These are phyloP conservation scores for Hyaloscypha hepaticicola DNA, from an alignment of 495 filamentous ascomycete species.

Conservation along the genomic window DNA sequence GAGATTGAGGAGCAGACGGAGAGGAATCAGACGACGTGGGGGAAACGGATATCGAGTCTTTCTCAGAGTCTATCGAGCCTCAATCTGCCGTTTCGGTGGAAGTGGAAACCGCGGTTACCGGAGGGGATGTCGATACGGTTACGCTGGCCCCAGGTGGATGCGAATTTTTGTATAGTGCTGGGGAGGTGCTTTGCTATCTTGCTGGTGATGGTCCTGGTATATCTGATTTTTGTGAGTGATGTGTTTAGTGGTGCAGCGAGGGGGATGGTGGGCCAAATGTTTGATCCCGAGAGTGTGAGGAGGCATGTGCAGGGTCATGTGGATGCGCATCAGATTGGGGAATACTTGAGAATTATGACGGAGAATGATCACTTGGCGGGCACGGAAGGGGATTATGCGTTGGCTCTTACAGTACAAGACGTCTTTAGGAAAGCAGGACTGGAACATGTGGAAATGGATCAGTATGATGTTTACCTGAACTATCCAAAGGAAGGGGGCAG, in stretches of 20 bases:
- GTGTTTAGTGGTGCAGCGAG: conserved; percentile 63
- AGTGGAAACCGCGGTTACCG: conserved; percentile 28
- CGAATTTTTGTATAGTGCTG: conserved; percentile 54
- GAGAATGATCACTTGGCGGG: conserved; percentile 85
- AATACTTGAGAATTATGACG: conserved; percentile 70
- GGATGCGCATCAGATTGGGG: conserved; percentile 63
- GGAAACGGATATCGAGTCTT: conserved; percentile 49
- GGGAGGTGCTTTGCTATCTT: conserved; percentile 72
- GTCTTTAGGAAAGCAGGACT: conserved; percentile 65
- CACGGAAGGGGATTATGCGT: conserved; percentile 80
- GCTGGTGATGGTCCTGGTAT: conserved; percentile 72
- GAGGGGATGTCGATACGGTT: conserved; percentile 24
- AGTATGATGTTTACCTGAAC: conserved; percentile 88
- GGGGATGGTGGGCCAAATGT: conserved; percentile 47
- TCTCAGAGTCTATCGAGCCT: conserved; percentile 41
- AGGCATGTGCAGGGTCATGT: conserved; percentile 68
- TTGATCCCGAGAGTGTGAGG: conserved; percentile 67
- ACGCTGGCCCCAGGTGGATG: conserved; percentile 30
- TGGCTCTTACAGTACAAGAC: conserved; percentile 78
- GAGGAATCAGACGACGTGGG: conserved; percentile 40
- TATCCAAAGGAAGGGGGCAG: conserved; percentile 78
- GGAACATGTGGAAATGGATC: conserved; percentile 69
- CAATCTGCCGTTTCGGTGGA: conserved; percentile 28
- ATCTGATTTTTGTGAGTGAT: conserved; percentile 80
- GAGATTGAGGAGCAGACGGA: conserved; percentile 73